Conservation (phyloP, 345 rosid genomes). For the Syzygium grande region DNA sequence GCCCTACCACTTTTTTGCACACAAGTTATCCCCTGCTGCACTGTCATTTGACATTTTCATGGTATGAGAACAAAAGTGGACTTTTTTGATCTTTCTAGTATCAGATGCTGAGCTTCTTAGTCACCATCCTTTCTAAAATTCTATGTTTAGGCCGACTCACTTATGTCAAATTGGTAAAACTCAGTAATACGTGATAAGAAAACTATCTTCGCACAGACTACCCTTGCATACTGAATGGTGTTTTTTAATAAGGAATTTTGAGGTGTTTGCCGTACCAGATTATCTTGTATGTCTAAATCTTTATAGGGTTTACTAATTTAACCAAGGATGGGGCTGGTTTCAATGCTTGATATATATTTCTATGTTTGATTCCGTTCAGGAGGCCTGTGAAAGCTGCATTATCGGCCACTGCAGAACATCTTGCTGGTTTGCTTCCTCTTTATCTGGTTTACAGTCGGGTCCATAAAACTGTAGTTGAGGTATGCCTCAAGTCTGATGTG, state of each 20-base stretch:
- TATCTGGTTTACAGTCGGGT: slow-evolving; percentile 93
- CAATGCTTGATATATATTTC: not conserved
- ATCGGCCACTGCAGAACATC: slow-evolving; percentile 88
- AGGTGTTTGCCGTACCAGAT: not conserved
- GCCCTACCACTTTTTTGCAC: not conserved
- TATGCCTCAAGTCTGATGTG: slow-evolving; percentile 11
- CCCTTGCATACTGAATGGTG: not conserved
- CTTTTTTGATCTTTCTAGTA: not conserved
- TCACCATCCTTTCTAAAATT: not conserved
- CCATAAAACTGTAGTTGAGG: slow-evolving; percentile 96
- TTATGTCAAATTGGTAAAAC: not conserved
- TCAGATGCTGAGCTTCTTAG: not conserved
- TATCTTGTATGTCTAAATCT: not conserved
- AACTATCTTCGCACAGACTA: not conserved
- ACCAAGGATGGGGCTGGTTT: not conserved
- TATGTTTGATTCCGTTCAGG: slow-evolving; percentile 26
- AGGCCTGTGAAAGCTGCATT: slow-evolving; percentile 83
- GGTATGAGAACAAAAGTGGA: not conserved
- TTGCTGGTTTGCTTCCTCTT: slow-evolving; percentile 96
- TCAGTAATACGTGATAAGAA: not conserved
- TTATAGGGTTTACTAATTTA: not conserved
- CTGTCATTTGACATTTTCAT: not conserved
- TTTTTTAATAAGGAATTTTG: not conserved
- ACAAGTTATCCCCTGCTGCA: not conserved
- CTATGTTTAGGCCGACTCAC: not conserved